Percentiles rank a stretch among this genome's conserved stretches.
Evolutionary conservation across 2,329 filamentous ascomycete genomes (phyloP).

Genomic region (Diaporthe ilicicola): DNA sequence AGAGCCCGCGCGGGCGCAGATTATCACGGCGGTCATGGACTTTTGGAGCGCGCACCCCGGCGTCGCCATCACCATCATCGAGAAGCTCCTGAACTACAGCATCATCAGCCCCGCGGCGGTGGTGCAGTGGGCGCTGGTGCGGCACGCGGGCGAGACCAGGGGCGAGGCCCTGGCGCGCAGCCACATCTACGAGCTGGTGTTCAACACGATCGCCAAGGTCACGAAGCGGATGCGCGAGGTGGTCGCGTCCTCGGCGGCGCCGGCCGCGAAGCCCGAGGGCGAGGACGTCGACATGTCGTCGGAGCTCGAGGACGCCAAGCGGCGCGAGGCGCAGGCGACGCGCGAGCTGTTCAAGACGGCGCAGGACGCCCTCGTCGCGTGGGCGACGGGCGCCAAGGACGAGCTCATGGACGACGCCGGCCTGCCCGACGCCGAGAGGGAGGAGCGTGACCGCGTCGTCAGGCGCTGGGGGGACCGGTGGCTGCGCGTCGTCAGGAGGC

Average conservation of each 20-base stretch:
- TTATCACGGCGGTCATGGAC: slow-evolving; percentile 86
- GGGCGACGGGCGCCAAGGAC: slow-evolving; percentile 78
- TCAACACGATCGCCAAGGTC: slow-evolving; percentile 89
- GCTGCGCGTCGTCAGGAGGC: slow-evolving; percentile 84
- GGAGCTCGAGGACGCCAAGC: slow-evolving; percentile 68
- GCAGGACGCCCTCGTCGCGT: slow-evolving; percentile 77
- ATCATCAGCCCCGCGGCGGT: slow-evolving; percentile 88
- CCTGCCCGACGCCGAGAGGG: slow-evolving; percentile 50
- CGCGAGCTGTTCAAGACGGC: slow-evolving; percentile 82
- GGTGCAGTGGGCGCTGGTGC: slow-evolving; percentile 85
- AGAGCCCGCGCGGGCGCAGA: slow-evolving; percentile 81
- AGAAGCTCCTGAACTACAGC: slow-evolving; percentile 97
- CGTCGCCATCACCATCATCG: slow-evolving; percentile 89
- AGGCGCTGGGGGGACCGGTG: slow-evolving; percentile 85
- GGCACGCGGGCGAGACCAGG: slow-evolving; percentile 57
- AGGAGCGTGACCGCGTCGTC: slow-evolving; percentile 72
- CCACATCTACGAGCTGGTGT: slow-evolving; percentile 89
- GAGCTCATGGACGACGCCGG: slow-evolving; percentile 71
- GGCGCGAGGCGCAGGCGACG: slow-evolving; percentile 77
- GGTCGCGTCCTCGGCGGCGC: slow-evolving; percentile 51
- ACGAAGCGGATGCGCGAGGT: slow-evolving; percentile 87
- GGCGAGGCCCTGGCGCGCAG: slow-evolving; percentile 75
- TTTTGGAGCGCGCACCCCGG: slow-evolving; percentile 96
- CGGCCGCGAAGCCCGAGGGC: slow-evolving; percentile 43
- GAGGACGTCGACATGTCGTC: slow-evolving; percentile 41